Base-by-base conservation (phyloP, 2,329 filamentous ascomycete species). In the Phaeosphaeriaceae sp. region DNA sequence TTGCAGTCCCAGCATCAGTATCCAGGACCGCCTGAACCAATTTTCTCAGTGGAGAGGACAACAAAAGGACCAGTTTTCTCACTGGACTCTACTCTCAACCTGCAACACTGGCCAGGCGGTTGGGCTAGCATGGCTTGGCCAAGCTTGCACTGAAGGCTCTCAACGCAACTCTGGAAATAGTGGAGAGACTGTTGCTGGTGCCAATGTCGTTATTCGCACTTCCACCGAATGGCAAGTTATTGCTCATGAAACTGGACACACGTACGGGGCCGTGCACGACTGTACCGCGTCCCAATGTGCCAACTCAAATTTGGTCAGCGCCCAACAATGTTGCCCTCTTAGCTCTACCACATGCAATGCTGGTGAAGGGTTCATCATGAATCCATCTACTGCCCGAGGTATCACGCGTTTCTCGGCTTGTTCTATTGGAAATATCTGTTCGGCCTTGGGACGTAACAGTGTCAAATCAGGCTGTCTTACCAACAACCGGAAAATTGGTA, bases 201-300 rank as follows among this genome's bases (percentile, higher is more conserved):
- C 93, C 52, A 97, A 97, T 68, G 90, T 99, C 1, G 91, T 99
- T 17, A 87, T 94, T 20, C 85, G 85, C 56, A 96, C 91, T 0
- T 81, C 83, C 17, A 88, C 85, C 3, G 92, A 96, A 70, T 97
- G 93, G 93, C 92, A 97, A 71, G 89, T 97, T 50, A 90, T 97
- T 74, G 93, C 93, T 23, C 93, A 97, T 70, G 93, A 97, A 74
- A 87, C 87, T 3, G 93, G 92, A 1, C 93, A 97, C 72, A 97
- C 92, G 0, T 97, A 96, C 72, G 93, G 93, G 37, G 94, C 93
- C 4, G 91, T 97, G 8, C 94, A 99, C 74, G 94, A 99, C 74
- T 99, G 94, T 74, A 88, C 85, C 2, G 69, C 78, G 0, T 54
- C 74, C n/a, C 82, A 87, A 2, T 97, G 93, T 69, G 63, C 67